These are phyloP conservation scores for Thelonectria discophora DNA, from an alignment of 2,329 filamentous ascomycete genomes.

Conservation along the genomic window DNA sequence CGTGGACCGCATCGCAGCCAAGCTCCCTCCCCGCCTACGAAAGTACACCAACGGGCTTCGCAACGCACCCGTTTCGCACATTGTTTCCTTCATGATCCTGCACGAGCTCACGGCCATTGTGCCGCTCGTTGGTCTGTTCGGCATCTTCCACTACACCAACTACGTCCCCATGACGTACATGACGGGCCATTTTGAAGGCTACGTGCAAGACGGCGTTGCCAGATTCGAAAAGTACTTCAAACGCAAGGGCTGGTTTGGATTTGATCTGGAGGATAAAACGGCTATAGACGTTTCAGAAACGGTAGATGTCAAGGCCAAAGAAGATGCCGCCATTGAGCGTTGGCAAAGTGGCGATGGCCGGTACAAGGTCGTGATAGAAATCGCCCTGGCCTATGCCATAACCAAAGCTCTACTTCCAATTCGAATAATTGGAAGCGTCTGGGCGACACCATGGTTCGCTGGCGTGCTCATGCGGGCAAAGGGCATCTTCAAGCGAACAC, in stretches of 20 bases:
- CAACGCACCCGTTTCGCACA: constrained; percentile 80
- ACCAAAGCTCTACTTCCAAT: constrained; percentile 86
- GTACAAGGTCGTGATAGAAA: constrained; percentile 69
- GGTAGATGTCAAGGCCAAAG: constrained; percentile 25
- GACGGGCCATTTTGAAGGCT: constrained; percentile 58
- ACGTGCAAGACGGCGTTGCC: constrained; percentile 70
- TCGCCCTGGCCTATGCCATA: constrained; percentile 90
- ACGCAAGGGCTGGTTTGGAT: constrained; percentile 83
- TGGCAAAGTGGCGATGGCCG: constrained; percentile 54
- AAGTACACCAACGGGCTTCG: constrained; percentile 75
- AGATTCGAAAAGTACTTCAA: constrained; percentile 81
- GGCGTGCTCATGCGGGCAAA: constrained; percentile 62
- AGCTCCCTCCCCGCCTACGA: constrained; percentile 73
- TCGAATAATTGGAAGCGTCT: constrained; percentile 80
- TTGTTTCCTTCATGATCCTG: constrained; percentile 85
- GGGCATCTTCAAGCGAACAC: constrained; percentile 43
- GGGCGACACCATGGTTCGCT: constrained; percentile 94
- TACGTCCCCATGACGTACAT: constrained; percentile 72
- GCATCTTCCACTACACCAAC: constrained; percentile 80
- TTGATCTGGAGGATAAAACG: constrained; percentile 48
- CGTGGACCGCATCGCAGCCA: constrained; percentile 57
- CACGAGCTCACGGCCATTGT: constrained; percentile 92
- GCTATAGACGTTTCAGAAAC: constrained; percentile 1
- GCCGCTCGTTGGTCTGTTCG: constrained; percentile 78
- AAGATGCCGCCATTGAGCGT: constrained; percentile 45